These are phyloP conservation scores for Alternaria gaisen DNA, from an alignment of 2,329 filamentous ascomycete genomes.

Conservation along the genomic window DNA sequence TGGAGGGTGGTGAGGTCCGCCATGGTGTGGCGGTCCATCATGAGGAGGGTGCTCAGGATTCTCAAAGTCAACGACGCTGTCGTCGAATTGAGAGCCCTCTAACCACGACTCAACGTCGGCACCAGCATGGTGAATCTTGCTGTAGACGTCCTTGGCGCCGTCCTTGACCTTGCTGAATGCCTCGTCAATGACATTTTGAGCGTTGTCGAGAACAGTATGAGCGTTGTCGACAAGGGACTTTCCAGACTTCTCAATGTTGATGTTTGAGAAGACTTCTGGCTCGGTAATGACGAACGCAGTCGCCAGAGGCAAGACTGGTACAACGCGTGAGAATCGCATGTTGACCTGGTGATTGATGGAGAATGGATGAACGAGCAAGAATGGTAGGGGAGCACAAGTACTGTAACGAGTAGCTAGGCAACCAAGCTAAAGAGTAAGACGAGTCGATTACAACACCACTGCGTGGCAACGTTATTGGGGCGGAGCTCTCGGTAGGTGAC, in stretches of 20 bases:
- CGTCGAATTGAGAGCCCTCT: slow-evolving; percentile 45
- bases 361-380: slow-evolving; percentile 14
- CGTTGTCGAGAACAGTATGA: slow-evolving; percentile 35
- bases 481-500: slow-evolving; percentile 12
- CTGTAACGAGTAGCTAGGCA: slow-evolving; percentile 16
- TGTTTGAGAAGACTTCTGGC: slow-evolving; percentile 55
- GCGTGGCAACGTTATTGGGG: slow-evolving; percentile 22
- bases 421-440: slow-evolving; percentile 24
- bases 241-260: slow-evolving; percentile 40
- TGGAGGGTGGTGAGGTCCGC: slow-evolving; percentile 47
- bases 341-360: slow-evolving; percentile 25
- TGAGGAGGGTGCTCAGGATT: slow-evolving; percentile 48
- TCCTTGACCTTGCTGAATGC: slow-evolving; percentile 54
- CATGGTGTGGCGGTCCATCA: slow-evolving; percentile 19
- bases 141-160: slow-evolving; percentile 47
- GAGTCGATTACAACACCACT: slow-evolving; percentile 47
- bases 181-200: slow-evolving; percentile 55
- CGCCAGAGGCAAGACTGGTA: slow-evolving; percentile 60
- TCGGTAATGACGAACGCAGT: slow-evolving; percentile 64
- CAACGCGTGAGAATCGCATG: slow-evolving; percentile 60
- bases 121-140: slow-evolving; percentile 54
- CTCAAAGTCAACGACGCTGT: slow-evolving; percentile 47
- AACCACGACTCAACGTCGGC: slow-evolving; percentile 61
- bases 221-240: slow-evolving; percentile 30
- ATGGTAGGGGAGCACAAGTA: slow-evolving; percentile 11